Evolutionary conservation across 192 early-diverging fungal species (phyloP).

Genomic region (Allomyces arbusculus): DNA sequence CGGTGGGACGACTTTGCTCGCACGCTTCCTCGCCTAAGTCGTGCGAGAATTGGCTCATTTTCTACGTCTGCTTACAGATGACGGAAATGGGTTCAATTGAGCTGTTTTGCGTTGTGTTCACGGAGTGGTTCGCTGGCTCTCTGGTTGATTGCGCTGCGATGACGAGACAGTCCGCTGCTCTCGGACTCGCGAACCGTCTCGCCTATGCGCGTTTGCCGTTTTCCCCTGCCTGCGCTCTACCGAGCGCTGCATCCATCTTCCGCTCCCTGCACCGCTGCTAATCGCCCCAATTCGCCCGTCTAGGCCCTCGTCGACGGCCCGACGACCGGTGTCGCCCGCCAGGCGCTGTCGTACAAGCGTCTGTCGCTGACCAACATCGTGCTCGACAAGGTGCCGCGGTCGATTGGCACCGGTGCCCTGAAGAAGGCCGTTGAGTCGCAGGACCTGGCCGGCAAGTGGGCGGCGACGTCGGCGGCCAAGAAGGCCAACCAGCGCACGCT

Average conservation of each 20-base stretch:
- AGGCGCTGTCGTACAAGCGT: slow-evolving; percentile 74
- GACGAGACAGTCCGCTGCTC: no score
- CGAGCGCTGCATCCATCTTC: no score
- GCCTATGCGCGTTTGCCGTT: no score
- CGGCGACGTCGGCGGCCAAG: slow-evolving; percentile 85
- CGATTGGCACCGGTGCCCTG: slow-evolving; percentile 50
- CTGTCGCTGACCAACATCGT: slow-evolving; percentile 75
- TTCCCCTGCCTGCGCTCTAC: no score
- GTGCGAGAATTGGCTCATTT: neutral
- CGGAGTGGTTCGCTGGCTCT: no score
- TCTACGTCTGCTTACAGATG: neutral
- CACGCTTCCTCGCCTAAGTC: neutral
- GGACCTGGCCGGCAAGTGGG: slow-evolving; percentile 59
- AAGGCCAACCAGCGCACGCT: slow-evolving; percentile 67
- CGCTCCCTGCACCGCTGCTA: no score
- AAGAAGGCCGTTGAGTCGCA: slow-evolving; percentile 67
- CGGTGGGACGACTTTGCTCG: no score
- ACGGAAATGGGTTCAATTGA: neutral
- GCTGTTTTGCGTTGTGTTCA: no score
- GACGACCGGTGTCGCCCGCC: slow-evolving; percentile 79
- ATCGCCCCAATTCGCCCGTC: neutral
- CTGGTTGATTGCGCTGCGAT: no score
- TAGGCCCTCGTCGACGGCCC: slow-evolving; percentile 91
- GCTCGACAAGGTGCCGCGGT: slow-evolving; percentile 65
- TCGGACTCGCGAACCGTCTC: no score